Percentiles rank a stretch among this genome's conserved stretches.
Evolutionary conservation across 305 asterid species (phyloP).

Genomic region (Nicotiana rustica): DNA sequence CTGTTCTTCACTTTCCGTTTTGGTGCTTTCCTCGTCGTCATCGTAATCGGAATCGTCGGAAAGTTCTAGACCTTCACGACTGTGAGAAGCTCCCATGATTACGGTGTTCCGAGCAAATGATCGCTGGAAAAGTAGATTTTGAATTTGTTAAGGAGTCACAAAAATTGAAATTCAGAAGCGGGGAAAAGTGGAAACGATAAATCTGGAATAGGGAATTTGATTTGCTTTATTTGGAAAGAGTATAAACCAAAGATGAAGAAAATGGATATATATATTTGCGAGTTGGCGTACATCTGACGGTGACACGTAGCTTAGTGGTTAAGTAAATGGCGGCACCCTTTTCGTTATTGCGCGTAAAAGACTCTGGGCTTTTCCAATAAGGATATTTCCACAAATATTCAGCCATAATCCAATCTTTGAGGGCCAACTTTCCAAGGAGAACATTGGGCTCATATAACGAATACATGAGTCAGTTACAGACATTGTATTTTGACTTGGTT

Average conservation of each 20-base stretch:
- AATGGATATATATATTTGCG: neutral
- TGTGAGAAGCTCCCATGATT: constrained; percentile 84
- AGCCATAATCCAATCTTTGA: neutral
- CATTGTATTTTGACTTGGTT: too few species aligned
- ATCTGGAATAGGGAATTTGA: neutral
- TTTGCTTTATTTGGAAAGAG: neutral
- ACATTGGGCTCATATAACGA: neutral
- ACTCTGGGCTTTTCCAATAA: neutral
- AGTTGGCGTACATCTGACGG: constrained; percentile 51
- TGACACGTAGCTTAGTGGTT: constrained; percentile 50
- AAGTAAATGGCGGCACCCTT: constrained; percentile 43
- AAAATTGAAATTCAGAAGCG: constrained; percentile 31
- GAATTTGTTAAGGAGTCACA: neutral
- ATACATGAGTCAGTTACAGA: too few species aligned
- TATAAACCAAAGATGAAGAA: neutral
- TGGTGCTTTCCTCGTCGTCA: constrained; percentile 49
- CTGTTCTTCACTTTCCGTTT: constrained; percentile 44
- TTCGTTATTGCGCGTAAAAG: constrained; percentile 19
- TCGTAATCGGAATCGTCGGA: constrained; percentile 81
- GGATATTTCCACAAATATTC: too few species aligned
- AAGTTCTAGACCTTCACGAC: constrained; percentile 94
- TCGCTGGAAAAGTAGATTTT: neutral
- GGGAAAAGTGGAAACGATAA: constrained; percentile 12
- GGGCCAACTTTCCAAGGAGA: neutral
- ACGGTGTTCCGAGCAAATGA: neutral